Conservation (phyloP, 1,139 yeast genomes). For the Sporopachydermia cereana region DNA sequence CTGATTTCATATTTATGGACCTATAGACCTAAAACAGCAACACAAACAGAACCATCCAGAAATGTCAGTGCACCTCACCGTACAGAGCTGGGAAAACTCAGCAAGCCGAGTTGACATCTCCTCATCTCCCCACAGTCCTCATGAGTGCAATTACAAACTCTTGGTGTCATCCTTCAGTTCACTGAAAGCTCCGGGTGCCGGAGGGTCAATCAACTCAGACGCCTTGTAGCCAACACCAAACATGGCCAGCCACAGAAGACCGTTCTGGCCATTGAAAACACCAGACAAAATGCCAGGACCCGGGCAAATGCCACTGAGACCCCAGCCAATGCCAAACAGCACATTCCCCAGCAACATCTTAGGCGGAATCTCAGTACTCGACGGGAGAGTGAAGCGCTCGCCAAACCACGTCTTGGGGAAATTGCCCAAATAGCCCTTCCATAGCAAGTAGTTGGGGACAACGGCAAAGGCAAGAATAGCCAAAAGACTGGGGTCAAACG, state of each 20-base stretch:
- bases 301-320: conserved; percentile 34
- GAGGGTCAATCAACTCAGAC: neutral
- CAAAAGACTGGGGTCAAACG: conserved; percentile 34
- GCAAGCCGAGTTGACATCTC: no score
- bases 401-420: conserved; percentile 17
- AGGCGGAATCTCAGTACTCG: conserved; percentile 15
- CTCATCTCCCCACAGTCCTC: no score
- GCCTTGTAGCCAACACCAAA: conserved; percentile 9
- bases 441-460: conserved; percentile 29
- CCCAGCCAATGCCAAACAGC: conserved; percentile 38
- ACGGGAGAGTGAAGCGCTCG: conserved; percentile 17
- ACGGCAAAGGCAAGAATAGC: conserved; percentile 32
- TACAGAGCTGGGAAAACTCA: no score
- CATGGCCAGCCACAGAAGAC: conserved; percentile 16
- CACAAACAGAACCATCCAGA: no score
- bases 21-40: no score
- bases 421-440: conserved; percentile 16
- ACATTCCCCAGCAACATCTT: conserved; percentile 28
- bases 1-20: no score
- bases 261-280: conserved; percentile 15
- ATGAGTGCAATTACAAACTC: no score
- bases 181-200: no score
- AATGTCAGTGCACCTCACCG: no score
- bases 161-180: no score
- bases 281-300: conserved; percentile 30